Evolutionary conservation across 345 rosid genomes (phyloP).

Genomic region (Moricandia moricandioides): DNA sequence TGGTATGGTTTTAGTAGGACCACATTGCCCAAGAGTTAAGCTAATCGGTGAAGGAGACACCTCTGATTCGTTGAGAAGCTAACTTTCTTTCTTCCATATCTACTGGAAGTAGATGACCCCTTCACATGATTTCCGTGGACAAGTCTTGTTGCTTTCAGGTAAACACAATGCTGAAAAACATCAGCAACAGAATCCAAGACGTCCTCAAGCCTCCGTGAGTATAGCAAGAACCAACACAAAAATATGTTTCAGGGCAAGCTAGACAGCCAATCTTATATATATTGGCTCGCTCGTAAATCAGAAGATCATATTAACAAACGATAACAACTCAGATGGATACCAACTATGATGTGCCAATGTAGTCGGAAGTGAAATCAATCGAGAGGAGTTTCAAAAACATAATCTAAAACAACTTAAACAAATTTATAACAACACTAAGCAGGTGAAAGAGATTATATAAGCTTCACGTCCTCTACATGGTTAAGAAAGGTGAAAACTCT

Average conservation of each 20-base stretch:
- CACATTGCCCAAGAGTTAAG: not conserved
- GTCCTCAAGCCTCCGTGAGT: slow-evolving; percentile 70
- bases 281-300: not conserved
- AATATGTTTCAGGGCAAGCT: slow-evolving; percentile 1
- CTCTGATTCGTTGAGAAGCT: not conserved
- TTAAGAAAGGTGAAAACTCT: not conserved
- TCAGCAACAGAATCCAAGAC: too few relatives aligned
- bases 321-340: not conserved
- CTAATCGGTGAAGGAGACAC: not conserved
- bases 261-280: not conserved
- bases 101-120: not conserved
- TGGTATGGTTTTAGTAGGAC: not conserved
- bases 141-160: too few relatives aligned
- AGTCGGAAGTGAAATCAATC: not conserved
- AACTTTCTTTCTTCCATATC: not conserved
- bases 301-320: not conserved
- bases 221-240: not conserved
- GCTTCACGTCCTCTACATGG: not conserved
- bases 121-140: too few relatives aligned
- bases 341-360: not conserved
- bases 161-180: too few relatives aligned
- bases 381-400: not conserved
- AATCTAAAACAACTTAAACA: too few relatives aligned
- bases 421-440: not conserved
- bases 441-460: too few relatives aligned